phyloP scores from a whole-genome alignment of 1,139 yeast genomes.

The Nakaseomyces delphensis region DNA sequence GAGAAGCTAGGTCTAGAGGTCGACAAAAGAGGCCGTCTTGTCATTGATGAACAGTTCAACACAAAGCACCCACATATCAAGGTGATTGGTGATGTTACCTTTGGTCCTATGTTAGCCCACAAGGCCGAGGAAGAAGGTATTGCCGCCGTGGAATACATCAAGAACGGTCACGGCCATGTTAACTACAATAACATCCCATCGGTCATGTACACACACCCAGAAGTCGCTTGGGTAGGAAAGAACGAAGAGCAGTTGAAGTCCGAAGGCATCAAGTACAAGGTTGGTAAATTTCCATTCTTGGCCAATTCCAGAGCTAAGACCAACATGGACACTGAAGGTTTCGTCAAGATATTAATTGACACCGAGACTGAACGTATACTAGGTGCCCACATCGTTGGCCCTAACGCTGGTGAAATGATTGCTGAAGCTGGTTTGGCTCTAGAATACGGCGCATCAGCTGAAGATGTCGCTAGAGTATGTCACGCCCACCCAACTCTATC shows the following conservation, averaged over 20 bases:
- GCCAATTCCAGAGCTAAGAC: conserved; percentile 99
- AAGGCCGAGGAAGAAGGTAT: conserved; percentile 99
- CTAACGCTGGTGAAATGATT: conserved; percentile 99
- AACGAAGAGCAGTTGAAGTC: conserved; percentile 93
- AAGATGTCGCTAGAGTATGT: conserved; percentile 94
- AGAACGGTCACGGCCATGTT: conserved; percentile 93
- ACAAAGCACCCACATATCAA: conserved; percentile 90
- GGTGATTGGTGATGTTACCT: conserved; percentile 96
- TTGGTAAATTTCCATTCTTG: conserved; percentile 96
- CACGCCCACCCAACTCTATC: conserved; percentile 98
- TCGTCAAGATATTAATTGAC: conserved; percentile 91
- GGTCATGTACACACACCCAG: conserved; percentile 98
- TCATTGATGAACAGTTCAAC: conserved; percentile 88
- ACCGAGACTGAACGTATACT: conserved; percentile 94
- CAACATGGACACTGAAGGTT: conserved; percentile 93
- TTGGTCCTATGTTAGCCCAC: conserved; percentile 99
- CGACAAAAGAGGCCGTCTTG: conserved; percentile 86
- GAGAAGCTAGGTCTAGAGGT: conserved; percentile 84
- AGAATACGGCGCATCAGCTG: conserved; percentile 98
- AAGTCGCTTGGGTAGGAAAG: conserved; percentile 98
- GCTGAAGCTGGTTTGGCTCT: conserved; percentile 97
- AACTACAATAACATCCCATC: conserved; percentile 97
- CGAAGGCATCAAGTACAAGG: conserved; percentile 83
- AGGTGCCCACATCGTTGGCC: conserved; percentile 96
- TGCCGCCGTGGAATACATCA: conserved; percentile 94